A percentile compares a stretch with the other conserved stretches of the same genome.
These are phyloP conservation scores for Tubosaeta sp. DNA, from an alignment of 768 basidiomycete genomes.

Conservation along the genomic window DNA sequence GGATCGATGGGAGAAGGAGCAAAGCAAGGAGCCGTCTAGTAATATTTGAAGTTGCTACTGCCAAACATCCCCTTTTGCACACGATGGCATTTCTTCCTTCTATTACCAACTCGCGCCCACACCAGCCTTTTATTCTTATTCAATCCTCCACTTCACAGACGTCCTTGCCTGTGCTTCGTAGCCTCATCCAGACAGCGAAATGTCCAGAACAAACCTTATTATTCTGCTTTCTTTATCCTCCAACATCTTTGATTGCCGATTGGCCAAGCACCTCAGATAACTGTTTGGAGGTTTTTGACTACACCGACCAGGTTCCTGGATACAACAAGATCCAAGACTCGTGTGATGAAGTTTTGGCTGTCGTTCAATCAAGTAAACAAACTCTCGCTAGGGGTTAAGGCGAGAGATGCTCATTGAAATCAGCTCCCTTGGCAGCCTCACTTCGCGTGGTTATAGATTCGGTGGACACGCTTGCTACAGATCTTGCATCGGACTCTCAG, in stretches of 20 bases:
- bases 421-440: slow-evolving; percentile 44
- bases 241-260: slow-evolving; percentile 39
- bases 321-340: slow-evolving; percentile 42
- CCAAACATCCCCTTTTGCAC: not conserved
- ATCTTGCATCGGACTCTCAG: slow-evolving; percentile 51
- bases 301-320: slow-evolving; percentile 47
- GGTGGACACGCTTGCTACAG: slow-evolving; percentile 57
- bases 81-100: slow-evolving; percentile 28
- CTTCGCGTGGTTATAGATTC: slow-evolving; percentile 70
- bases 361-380: slow-evolving; percentile 37
- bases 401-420: slow-evolving; percentile 5
- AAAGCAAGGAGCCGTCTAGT: slow-evolving; percentile 7
- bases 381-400: not conserved
- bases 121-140: slow-evolving; percentile 48
- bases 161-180: slow-evolving; percentile 50
- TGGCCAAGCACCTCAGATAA: slow-evolving; percentile 16
- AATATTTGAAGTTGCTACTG: slow-evolving; percentile 6
- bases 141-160: slow-evolving; percentile 61
- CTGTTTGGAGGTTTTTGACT: slow-evolving; percentile 44
- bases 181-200: slow-evolving; percentile 34
- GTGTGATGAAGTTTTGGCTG: slow-evolving; percentile 36
- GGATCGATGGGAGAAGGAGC: slow-evolving; percentile 40
- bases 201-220: slow-evolving; percentile 34
- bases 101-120: slow-evolving; percentile 23
- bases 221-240: slow-evolving; percentile 57